These are phyloP conservation scores for Microsporum audouinii DNA, from an alignment of 2,329 filamentous ascomycete species.

Conservation along the genomic window DNA sequence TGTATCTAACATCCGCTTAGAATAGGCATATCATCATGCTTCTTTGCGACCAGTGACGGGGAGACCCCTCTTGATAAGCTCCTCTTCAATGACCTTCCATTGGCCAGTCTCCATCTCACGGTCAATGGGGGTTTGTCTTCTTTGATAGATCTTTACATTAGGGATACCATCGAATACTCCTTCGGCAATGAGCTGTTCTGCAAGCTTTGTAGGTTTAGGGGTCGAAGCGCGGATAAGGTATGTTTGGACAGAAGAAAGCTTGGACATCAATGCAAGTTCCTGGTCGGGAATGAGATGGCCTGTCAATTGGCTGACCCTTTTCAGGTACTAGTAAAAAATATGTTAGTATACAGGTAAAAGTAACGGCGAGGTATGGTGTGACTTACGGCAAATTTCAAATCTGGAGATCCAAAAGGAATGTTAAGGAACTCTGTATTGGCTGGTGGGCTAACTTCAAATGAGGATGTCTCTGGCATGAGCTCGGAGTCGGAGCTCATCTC, in stretches of 20 bases:
- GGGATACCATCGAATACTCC: conserved; percentile 43
- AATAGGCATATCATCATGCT: not conserved
- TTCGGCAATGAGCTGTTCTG: conserved; percentile 43
- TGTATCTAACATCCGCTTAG: not conserved
- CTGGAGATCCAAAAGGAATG: conserved; percentile 45
- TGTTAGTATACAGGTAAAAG: conserved; percentile 12
- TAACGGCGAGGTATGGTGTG: not conserved
- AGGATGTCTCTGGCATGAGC: conserved; percentile 3
- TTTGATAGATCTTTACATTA: conserved; percentile 59
- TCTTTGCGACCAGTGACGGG: conserved; percentile 32
- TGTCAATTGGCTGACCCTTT: conserved; percentile 71
- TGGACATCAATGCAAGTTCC: conserved; percentile 47
- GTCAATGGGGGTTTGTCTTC: conserved; percentile 58
- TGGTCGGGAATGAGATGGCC: conserved; percentile 63
- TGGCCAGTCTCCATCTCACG: conserved; percentile 60
- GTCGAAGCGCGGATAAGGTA: conserved; percentile 32
- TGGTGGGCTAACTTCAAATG: conserved; percentile 6
- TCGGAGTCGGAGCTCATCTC: not conserved
- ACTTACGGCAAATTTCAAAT: conserved; percentile 64
- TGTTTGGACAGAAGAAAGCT: conserved; percentile 45
- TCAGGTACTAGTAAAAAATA: conserved; percentile 52
- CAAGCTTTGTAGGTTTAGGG: conserved; percentile 45
- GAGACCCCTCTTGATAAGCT: conserved; percentile 52
- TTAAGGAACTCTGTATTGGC: conserved; percentile 46
- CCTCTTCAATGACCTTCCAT: conserved; percentile 68